Evolutionary conservation across 352 stramenopile genomes (phyloP).

Genomic region (Globisporangium camurandrum): DNA sequence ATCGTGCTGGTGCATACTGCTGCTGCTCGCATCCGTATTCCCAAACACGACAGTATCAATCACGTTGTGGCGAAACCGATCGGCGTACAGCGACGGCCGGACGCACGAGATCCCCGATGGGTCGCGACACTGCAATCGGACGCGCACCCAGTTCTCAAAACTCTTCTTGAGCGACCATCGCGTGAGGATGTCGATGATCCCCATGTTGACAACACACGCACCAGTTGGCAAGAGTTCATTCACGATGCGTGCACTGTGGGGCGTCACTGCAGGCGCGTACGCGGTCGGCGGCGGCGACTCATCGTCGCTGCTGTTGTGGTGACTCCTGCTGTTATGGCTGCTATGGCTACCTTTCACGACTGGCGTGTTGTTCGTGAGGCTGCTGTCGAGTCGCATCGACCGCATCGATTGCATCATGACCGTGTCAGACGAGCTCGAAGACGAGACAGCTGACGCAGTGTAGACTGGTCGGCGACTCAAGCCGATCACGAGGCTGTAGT

Average conservation of each 20-base stretch:
- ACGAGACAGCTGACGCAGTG: slow-evolving; percentile 18
- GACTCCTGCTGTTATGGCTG: no score
- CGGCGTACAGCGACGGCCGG: slow-evolving; percentile 70
- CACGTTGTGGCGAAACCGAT: slow-evolving; percentile 80
- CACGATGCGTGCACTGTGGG: slow-evolving; percentile 20
- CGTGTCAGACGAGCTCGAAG: slow-evolving; percentile 8
- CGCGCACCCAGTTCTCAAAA: slow-evolving; percentile 83
- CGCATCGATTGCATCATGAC: slow-evolving; percentile 13
- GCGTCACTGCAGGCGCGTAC: slow-evolving; percentile 55
- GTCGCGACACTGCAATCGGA: slow-evolving; percentile 75
- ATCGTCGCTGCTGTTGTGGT: slow-evolving; percentile 14
- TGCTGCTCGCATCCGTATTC: slow-evolving; percentile 22
- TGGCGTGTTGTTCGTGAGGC: not conserved
- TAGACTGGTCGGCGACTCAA: slow-evolving; percentile 59
- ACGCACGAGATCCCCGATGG: slow-evolving; percentile 77
- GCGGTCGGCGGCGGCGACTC: slow-evolving; percentile 21
- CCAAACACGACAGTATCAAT: slow-evolving; percentile 81
- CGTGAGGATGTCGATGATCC: slow-evolving; percentile 96
- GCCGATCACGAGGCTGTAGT: slow-evolving; percentile 95
- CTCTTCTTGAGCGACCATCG: slow-evolving; percentile 93
- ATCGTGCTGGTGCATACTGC: slow-evolving; percentile 11
- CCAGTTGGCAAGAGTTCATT: slow-evolving; percentile 47
- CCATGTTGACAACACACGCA: slow-evolving; percentile 89
- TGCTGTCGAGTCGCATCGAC: slow-evolving; percentile 18
- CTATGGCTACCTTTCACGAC: no score